Evolutionary conservation across 345 rosid species (phyloP).

Genomic region (Nephelium lappaceum): DNA sequence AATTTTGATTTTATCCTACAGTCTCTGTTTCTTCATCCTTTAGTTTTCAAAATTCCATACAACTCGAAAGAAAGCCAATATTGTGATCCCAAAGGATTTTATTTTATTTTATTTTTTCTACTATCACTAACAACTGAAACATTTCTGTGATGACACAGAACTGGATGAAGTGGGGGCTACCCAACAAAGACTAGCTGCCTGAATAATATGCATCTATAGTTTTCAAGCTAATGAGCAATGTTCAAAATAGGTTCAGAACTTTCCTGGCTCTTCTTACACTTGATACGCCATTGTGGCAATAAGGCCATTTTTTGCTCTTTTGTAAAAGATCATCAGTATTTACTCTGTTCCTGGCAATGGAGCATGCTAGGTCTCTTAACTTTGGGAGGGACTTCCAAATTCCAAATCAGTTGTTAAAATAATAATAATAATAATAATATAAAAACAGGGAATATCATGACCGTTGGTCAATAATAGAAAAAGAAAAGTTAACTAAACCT

Average conservation of each 20-base stretch:
- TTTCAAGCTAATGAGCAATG: not conserved
- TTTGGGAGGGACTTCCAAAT: not conserved
- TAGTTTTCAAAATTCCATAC: too few species aligned
- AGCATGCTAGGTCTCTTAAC: not conserved
- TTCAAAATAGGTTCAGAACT: not conserved
- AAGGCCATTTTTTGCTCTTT: not conserved
- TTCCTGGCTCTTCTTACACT: not conserved
- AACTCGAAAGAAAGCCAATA: too few species aligned
- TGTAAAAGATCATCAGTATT: not conserved
- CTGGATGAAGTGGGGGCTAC: too few species aligned
- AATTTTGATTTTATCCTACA: too few species aligned
- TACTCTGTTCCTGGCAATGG: not conserved
- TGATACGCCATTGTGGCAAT: not conserved
- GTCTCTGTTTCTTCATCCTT: too few species aligned
- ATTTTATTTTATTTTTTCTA: too few species aligned
- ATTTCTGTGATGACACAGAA: too few species aligned
- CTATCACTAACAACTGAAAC: too few species aligned
- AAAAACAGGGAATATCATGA: not conserved
- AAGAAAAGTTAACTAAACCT: not conserved
- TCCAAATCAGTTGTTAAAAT: not conserved
- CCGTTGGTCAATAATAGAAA: not conserved
- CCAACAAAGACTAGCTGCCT: not conserved
- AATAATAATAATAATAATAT: too few species aligned
- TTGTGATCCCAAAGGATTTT: too few species aligned
- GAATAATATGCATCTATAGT: not conserved